Percentiles rank a stretch among this genome's conserved stretches.
Conservation (phyloP, 148 eudicot species). For the Salicornia ramosissima region DNA sequence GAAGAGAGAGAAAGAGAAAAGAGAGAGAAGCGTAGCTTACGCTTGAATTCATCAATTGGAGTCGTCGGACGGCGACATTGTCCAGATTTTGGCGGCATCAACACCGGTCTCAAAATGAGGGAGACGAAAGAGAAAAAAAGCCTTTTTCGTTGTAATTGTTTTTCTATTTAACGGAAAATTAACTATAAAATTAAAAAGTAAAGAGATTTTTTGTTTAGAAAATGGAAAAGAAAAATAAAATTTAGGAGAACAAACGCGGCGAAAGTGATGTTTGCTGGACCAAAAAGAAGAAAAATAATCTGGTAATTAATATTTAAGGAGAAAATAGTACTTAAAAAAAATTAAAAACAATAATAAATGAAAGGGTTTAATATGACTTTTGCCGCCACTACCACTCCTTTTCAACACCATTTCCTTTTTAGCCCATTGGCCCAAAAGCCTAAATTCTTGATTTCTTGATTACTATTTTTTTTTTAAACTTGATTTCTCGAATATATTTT, state of each 20-base stretch:
- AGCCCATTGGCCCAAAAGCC: not conserved
- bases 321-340: not conserved
- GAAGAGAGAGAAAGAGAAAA: not conserved
- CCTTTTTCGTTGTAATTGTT: not conserved
- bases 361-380: not conserved
- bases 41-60: constrained; percentile 24
- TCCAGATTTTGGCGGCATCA: constrained; percentile 50
- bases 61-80: constrained; percentile 49
- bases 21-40: constrained; percentile 26
- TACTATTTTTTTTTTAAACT: not conserved
- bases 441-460: not conserved
- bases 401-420: not conserved
- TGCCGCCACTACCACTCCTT: constrained; percentile 16
- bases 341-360: not conserved
- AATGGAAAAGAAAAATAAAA: not conserved
- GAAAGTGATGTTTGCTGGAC: constrained; percentile 7
- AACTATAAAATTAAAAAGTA: not conserved
- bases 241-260: constrained; percentile 6
- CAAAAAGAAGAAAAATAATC: not conserved
- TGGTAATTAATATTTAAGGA: not conserved
- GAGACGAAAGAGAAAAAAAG: constrained; percentile 11
- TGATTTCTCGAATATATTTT: too few species aligned
- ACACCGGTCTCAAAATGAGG: constrained; percentile 19
- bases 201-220: not conserved
- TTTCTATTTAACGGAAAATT: not conserved